These are phyloP conservation scores for Termitomyces sp. DNA, from an alignment of 768 basidiomycete genomes.

Conservation along the genomic window DNA sequence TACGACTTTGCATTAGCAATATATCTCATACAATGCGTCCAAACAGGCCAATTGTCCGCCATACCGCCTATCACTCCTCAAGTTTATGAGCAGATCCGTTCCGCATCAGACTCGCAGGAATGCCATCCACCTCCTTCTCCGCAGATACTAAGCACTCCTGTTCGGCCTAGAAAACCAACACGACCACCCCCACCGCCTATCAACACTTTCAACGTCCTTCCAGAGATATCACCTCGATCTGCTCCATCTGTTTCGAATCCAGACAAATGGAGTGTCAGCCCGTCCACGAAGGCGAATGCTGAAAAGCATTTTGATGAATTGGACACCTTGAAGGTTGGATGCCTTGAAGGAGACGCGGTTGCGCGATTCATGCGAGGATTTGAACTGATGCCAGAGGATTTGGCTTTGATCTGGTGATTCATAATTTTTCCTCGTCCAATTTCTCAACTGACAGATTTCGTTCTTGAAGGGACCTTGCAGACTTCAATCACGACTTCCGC, in stretches of 20 bases:
- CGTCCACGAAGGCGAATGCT: conserved; percentile 23
- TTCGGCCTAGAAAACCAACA: neutral
- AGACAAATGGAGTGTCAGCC: conserved; percentile 22
- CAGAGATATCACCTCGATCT: neutral
- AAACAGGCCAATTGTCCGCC: conserved; percentile 25
- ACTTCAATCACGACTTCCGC: conserved; percentile 27
- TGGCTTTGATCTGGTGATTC: conserved; percentile 33
- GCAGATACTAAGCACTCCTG: neutral
- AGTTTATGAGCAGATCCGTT: conserved; percentile 24
- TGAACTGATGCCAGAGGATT: conserved; percentile 25
- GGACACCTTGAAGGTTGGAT: conserved; percentile 24
- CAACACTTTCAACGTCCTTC: neutral
- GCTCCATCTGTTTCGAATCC: neutral
- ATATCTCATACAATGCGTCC: conserved; percentile 50
- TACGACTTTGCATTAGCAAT: conserved; percentile 68
- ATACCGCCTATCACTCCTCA: conserved; percentile 29
- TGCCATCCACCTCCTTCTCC: conserved; percentile 3
- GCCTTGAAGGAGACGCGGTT: conserved; percentile 27
- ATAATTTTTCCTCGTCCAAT: neutral
- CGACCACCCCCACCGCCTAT: conserved; percentile 1
- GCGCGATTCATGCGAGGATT: conserved; percentile 28
- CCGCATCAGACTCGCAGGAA: conserved; percentile 5
- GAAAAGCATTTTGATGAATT: conserved; percentile 27
- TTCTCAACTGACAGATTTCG: neutral
- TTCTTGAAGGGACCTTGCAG: conserved; percentile 26